Evolutionary conservation across 2,329 filamentous ascomycete genomes (phyloP).

Genomic region (Sporothrix protearum): DNA sequence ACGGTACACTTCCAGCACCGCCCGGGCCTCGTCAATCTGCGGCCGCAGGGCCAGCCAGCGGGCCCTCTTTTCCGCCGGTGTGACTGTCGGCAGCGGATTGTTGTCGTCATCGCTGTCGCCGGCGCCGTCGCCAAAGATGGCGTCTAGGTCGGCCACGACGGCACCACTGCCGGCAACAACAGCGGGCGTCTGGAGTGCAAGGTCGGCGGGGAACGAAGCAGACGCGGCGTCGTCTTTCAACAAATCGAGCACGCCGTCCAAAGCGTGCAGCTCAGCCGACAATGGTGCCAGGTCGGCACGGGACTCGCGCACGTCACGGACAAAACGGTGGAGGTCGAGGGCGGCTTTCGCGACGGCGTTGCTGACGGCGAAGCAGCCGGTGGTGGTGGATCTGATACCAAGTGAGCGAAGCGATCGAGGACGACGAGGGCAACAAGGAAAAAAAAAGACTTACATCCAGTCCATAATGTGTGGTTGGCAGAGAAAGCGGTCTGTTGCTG

Average conservation of each 20-base stretch:
- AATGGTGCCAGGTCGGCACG: slow-evolving; percentile 40
- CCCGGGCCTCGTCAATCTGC: slow-evolving; percentile 36
- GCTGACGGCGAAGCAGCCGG: slow-evolving; percentile 39
- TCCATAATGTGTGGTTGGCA: slow-evolving; percentile 17
- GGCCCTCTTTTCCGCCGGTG: slow-evolving; percentile 36
- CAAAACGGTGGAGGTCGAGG: slow-evolving; percentile 36
- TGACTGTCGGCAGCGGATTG: neutral
- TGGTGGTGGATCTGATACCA: slow-evolving; percentile 17
- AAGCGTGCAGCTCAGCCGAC: slow-evolving; percentile 42
- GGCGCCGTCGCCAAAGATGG: slow-evolving; percentile 31
- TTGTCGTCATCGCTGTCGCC: slow-evolving; percentile 30
- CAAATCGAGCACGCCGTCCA: slow-evolving; percentile 40
- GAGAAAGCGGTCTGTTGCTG: neutral
- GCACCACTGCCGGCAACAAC: slow-evolving; percentile 38
- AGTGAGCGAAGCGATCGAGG: neutral
- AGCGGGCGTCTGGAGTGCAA: slow-evolving; percentile 38
- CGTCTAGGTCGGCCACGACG: slow-evolving; percentile 39
- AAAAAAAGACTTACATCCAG: slow-evolving; percentile 21
- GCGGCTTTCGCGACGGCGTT: slow-evolving; percentile 38
- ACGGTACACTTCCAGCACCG: slow-evolving; percentile 40
- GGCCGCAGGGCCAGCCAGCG: slow-evolving; percentile 38
- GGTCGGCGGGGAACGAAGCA: slow-evolving; percentile 35
- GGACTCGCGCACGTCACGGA: slow-evolving; percentile 42
- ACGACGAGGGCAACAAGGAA: neutral
- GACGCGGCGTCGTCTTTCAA: slow-evolving; percentile 39